phyloP scores from a whole-genome alignment of 495 filamentous ascomycete species.

The Aspergillus asperescens region DNA sequence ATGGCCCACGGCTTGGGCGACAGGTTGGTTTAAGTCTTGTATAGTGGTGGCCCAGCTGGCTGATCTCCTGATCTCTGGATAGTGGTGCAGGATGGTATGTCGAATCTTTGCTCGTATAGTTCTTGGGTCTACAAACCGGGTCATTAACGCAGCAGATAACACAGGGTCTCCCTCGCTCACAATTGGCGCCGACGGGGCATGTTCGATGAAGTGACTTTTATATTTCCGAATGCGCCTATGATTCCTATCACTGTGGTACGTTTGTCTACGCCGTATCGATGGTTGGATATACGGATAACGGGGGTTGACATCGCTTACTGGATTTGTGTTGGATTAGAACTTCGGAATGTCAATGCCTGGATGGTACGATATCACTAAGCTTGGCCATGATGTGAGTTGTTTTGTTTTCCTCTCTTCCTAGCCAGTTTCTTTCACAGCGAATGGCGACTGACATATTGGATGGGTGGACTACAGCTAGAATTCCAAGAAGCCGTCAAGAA shows the following conservation, averaged over 20 bases:
- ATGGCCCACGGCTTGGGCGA: slow-evolving; percentile 90
- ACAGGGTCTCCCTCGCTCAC: slow-evolving; percentile 70
- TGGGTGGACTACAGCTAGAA: slow-evolving; percentile 33
- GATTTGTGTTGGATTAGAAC: slow-evolving; percentile 52
- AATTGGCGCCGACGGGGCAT: slow-evolving; percentile 80
- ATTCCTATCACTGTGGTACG: slow-evolving; percentile 85
- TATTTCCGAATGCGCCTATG: slow-evolving; percentile 86
- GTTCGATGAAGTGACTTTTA: slow-evolving; percentile 85
- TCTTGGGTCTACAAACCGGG: not conserved
- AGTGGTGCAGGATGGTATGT: slow-evolving; percentile 66
- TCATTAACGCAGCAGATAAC: not conserved
- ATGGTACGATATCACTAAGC: slow-evolving; percentile 85
- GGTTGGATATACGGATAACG: not conserved
- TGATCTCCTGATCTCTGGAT: slow-evolving; percentile 13
- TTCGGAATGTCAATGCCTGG: slow-evolving; percentile 79
- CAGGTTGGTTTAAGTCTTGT: slow-evolving; percentile 43
- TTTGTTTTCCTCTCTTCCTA: not conserved
- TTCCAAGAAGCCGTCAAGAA: slow-evolving; percentile 45
- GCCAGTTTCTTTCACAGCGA: not conserved
- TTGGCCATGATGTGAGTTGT: slow-evolving; percentile 41
- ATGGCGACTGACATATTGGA: not conserved
- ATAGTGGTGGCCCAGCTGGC: not conserved
- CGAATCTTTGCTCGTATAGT: not conserved
- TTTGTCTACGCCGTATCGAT: too few relatives aligned
- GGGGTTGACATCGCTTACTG: not conserved